Evolutionary conservation across 805 yeast species (phyloP), one percentile per base, ranked within the genome.

Genomic region (Cyberlindnera mississippiensis): DNA sequence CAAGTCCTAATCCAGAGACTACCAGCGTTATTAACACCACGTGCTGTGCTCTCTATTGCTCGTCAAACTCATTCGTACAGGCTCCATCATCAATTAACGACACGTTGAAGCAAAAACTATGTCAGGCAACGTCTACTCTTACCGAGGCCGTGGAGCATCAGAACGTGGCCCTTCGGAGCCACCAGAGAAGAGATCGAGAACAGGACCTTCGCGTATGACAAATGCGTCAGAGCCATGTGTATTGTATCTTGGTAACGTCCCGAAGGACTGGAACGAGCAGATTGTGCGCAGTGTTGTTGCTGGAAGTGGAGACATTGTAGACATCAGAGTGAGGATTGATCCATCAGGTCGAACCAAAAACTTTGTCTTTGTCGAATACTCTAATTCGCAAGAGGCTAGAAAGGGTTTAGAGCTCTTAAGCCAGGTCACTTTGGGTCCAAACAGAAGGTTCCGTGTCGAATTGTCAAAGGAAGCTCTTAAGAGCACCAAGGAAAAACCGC

Each of bases 291-390:
- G 80, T 22, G 75, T 84, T 10, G 80, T 83, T 18, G 80, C 85
- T 40, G 90, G 90, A 1, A 71, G 85, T 9, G 93, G 93, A 1
- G 74, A 76, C 3, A 76, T 85, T 19, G 78, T 80, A 13, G 86
- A 80, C 48, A 82, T 83, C 8, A 71, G 86, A 50, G 44, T 54
- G 9, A 44, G 60, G 34, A 40, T 57, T 18, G 60, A 57, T 31
- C 53, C 59, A 2, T 68, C 73, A 10, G 78, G 80, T 10, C 74
- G 75, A 47, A 76, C 78, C 53, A 80, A 80, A 55, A 85, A 85
- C n/a, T 81, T 73, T 51, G 76, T 83, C 44, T 81, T 81, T 53
- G 73, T 81, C 22, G 86, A 81, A 58, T 81, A 77, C 52, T 50
- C 59, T 2, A 60, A 67, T 15, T 73, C 81, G 1, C 65, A 63